Evolutionary conservation across 2,329 filamentous ascomycete species (phyloP).

Genomic region (Apiospora koreana): DNA sequence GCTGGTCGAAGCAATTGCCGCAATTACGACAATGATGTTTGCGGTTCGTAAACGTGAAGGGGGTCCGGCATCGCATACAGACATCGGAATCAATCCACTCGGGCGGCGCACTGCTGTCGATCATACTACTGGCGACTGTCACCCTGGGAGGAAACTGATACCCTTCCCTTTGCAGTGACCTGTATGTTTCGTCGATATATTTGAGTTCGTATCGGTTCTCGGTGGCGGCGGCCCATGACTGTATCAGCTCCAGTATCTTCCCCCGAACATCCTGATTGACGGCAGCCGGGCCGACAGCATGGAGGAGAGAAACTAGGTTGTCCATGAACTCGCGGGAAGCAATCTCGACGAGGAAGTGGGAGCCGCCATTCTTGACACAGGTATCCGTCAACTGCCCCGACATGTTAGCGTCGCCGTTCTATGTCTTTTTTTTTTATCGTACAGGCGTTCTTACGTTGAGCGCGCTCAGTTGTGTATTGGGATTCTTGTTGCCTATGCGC

Average conservation of each 20-base stretch:
- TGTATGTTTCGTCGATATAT: constrained; percentile 90
- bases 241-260: constrained; percentile 92
- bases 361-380: constrained; percentile 96
- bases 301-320: constrained; percentile 87
- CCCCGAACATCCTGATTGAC: constrained; percentile 82
- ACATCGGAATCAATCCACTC: constrained; percentile 98
- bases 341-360: constrained; percentile 93
- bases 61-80: constrained; percentile 94
- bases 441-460: constrained; percentile 66
- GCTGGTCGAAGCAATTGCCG: constrained; percentile 94
- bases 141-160: constrained; percentile 86
- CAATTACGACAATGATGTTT: constrained; percentile 99
- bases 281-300: constrained; percentile 71
- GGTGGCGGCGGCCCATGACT: constrained; percentile 88
- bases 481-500: constrained; percentile 95
- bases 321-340: constrained; percentile 98
- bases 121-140: constrained; percentile 92
- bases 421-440: neutral
- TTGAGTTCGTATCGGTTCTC: constrained; percentile 79
- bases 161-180: constrained; percentile 77
- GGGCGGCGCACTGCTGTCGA: constrained; percentile 95
- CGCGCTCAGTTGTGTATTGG: constrained; percentile 94
- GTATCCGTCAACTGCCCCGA: constrained; percentile 80
- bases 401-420: constrained; percentile 12
- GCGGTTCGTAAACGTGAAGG: constrained; percentile 96